Evolutionary conservation across 139 green algal species (phyloP), one percentile per base, ranked within the genome.

Genomic region (Tetraselmis chui): DNA sequence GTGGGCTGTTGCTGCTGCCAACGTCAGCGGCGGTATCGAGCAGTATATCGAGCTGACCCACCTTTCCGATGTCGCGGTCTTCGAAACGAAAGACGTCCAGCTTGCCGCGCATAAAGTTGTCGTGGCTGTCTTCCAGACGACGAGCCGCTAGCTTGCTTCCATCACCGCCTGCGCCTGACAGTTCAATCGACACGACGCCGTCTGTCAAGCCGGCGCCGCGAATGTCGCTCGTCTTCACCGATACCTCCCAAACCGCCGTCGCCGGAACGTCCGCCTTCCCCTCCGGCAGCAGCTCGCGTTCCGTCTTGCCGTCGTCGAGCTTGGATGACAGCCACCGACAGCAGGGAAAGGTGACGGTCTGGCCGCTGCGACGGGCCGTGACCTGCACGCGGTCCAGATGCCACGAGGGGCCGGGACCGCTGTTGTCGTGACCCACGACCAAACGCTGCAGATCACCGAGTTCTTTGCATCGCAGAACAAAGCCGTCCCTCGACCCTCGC

Each of bases 161-260:
- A n/a, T n/a, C n/a, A 80, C 86, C 86, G 23, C 75, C 27, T 2
- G 29, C n/a, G 23, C 87, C 88, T 23, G 59, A 32, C 26, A 94
- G 77, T 80, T 88, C 83, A 74, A 93, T 78, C 59, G 25, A 76
- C 28, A 94, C 81, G 31, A 78, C 83, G 26, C 87, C 85, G 77
- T 94, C 89, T 1, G 91, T 94, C n/a, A n/a, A n/a, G 28, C 91
- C 91, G 1, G 91, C 89, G 2, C 88, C 88, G 0, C 88, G 83
- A 23, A 92, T 82, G 82, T 92, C 88, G 29, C 77, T 86, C 2
- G 89, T 92, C 78, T 88, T 28, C 24, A 84, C 77, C 28, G 24
- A 2, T 0, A 91, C 85, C 75, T 86, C 67, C 24, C 29, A 79
- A 5, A 89, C 28, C 27, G 76, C 59, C 80, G 85, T 85, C 76